These are phyloP conservation scores for Vigna reflexopilosa DNA, from an alignment of 306 rosid species.

Conservation along the genomic window DNA sequence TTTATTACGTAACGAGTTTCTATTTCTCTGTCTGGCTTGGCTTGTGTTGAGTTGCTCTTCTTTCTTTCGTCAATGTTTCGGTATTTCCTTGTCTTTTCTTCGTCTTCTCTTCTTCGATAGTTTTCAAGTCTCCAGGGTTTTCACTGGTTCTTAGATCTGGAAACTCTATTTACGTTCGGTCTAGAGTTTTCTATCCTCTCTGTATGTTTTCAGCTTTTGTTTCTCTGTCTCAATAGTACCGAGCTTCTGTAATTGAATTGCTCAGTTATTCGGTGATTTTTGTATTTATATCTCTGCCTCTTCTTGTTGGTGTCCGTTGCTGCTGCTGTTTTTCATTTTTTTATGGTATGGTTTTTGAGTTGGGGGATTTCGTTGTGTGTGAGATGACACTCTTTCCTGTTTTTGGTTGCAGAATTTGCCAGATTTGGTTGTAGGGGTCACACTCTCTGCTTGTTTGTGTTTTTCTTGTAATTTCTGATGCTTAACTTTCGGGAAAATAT, in stretches of 20 bases:
- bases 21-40: background rate
- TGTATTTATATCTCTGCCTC: background rate
- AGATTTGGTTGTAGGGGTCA: slow-evolving; percentile 19
- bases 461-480: background rate
- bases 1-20: slow-evolving; percentile 38
- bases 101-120: background rate
- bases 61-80: slow-evolving; percentile 17
- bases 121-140: slow-evolving; percentile 16
- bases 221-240: background rate
- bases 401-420: background rate
- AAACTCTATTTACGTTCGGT: background rate
- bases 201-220: slow-evolving; percentile 9
- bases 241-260: slow-evolving; percentile 24
- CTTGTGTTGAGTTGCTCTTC: slow-evolving; percentile 4
- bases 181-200: background rate
- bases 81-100: slow-evolving; percentile 7
- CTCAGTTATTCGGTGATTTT: slow-evolving; percentile 14
- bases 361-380: background rate
- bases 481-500: slow-evolving; percentile 8
- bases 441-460: slow-evolving; percentile 16
- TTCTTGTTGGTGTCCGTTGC: slow-evolving; percentile 5
- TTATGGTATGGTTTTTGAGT: slow-evolving; percentile 18
- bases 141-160: slow-evolving; percentile 45
- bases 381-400: background rate
- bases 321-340: background rate